Evolutionary conservation across 1,139 yeast species (phyloP).

Genomic region (Scheffersomyces stambukii): DNA sequence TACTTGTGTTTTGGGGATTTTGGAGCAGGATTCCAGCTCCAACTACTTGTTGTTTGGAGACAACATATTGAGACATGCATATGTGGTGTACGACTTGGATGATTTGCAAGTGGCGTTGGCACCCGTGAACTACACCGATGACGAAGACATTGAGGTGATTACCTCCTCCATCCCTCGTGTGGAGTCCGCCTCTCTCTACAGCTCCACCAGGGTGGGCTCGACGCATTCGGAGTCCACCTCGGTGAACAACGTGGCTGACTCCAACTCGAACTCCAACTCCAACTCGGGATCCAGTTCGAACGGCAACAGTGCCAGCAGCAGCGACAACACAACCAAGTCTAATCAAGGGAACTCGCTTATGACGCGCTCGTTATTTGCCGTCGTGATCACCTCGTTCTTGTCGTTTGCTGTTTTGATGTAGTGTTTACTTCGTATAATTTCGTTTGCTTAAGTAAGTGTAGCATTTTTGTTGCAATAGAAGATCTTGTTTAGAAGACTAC

Average conservation of each 20-base stretch:
- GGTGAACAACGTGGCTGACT: too few species aligned
- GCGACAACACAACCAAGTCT: neutral
- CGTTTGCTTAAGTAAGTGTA: too few species aligned
- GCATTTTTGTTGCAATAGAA: too few species aligned
- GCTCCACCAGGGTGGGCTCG: neutral
- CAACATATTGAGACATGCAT: conserved; percentile 66
- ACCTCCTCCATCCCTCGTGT: conserved; percentile 4
- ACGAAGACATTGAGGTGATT: conserved; percentile 8
- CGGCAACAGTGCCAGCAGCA: neutral
- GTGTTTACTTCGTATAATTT: too few species aligned
- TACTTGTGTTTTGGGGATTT: conserved; percentile 28
- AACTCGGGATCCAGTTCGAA: neutral
- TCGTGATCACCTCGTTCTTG: too few species aligned
- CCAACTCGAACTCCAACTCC: too few species aligned
- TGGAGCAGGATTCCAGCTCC: conserved; percentile 17
- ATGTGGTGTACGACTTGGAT: conserved; percentile 75
- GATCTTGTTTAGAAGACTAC: too few species aligned
- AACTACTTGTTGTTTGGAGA: conserved; percentile 55
- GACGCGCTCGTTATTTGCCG: too few species aligned
- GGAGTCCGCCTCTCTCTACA: neutral
- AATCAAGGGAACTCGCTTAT: too few species aligned
- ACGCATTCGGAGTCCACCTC: too few species aligned
- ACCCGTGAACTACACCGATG: conserved; percentile 41
- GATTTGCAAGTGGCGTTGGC: conserved; percentile 64
- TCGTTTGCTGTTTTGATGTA: too few species aligned